phyloP scores from a whole-genome alignment of 2,329 filamentous ascomycete species.

The Colletotrichum sp. region DNA sequence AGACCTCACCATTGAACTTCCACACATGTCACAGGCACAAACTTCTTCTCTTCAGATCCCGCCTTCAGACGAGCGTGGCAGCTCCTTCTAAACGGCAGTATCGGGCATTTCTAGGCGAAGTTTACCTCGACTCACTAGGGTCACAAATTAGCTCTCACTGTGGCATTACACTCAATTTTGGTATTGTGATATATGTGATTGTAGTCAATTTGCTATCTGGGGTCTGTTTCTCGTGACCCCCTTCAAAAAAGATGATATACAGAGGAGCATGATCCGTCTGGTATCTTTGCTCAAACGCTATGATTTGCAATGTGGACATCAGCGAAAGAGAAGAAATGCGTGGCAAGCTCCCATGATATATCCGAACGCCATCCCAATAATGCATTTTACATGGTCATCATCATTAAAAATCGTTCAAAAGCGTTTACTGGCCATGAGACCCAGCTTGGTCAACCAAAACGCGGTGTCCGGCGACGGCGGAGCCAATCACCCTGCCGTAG shows the following conservation, averaged over 20 bases:
- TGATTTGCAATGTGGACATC: conserved; percentile 1
- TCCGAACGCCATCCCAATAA: conserved; percentile 4
- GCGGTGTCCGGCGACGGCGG: conserved; percentile 23
- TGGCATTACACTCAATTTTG: background rate
- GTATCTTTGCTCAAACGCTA: conserved; percentile 1
- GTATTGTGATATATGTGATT: background rate
- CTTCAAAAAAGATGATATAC: background rate
- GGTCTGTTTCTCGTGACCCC: background rate
- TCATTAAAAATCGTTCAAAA: background rate
- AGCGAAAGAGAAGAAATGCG: background rate
- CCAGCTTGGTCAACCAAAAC: conserved; percentile 48
- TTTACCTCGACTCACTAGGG: background rate
- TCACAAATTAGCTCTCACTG: background rate
- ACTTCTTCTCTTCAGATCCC: background rate
- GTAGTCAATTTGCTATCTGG: background rate
- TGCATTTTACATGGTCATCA: conserved; percentile 12
- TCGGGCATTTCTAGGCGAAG: background rate
- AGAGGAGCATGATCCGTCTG: background rate
- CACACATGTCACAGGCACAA: background rate
- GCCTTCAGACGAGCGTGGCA: background rate
- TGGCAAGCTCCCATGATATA: background rate
- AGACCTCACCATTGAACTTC: background rate
- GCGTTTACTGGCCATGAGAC: conserved; percentile 43
- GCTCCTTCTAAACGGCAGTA: background rate
- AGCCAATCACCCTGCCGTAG: conserved; percentile 53